Percentiles rank a stretch among this genome's conserved stretches.
Evolutionary conservation across 2,329 filamentous ascomycete species (phyloP).

Genomic region (Chrysosporium keratinophilum): DNA sequence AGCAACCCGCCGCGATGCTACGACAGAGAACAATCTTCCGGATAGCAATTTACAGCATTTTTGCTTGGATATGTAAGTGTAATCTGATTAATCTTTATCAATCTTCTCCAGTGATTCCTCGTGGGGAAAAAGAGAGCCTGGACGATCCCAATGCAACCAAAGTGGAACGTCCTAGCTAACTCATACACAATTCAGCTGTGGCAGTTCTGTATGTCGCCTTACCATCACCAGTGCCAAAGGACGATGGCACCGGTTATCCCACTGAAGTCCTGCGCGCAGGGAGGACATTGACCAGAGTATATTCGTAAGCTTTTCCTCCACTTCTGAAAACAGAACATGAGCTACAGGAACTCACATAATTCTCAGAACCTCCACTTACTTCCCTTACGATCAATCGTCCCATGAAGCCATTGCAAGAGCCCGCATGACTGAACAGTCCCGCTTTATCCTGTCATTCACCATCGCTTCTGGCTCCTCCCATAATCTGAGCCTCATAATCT

Average conservation of each 20-base stretch:
- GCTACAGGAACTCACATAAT: background rate
- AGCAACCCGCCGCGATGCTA: background rate
- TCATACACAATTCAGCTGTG: background rate
- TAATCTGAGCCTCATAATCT: background rate
- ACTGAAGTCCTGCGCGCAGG: background rate
- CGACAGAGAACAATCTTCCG: background rate
- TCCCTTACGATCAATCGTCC: background rate
- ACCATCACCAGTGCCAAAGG: background rate
- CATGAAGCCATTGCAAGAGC: constrained; percentile 3
- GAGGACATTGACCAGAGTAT: constrained; percentile 2
- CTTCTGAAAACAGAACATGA: background rate
- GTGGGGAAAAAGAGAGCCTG: no score
- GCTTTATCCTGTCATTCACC: background rate
- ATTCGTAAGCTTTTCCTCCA: background rate
- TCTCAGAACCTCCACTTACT: background rate
- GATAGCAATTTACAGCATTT: background rate
- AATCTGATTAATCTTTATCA: background rate
- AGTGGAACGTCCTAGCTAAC: background rate
- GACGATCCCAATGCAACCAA: no score
- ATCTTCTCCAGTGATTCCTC: background rate
- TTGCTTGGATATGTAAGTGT: background rate
- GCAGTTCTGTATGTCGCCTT: background rate
- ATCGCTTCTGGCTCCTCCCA: background rate
- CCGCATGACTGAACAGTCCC: background rate
- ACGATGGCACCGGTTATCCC: constrained; percentile 3